phyloP scores from a whole-genome alignment of 2,329 filamentous ascomycete species.

The Sclerotinia sclerotiorum region DNA sequence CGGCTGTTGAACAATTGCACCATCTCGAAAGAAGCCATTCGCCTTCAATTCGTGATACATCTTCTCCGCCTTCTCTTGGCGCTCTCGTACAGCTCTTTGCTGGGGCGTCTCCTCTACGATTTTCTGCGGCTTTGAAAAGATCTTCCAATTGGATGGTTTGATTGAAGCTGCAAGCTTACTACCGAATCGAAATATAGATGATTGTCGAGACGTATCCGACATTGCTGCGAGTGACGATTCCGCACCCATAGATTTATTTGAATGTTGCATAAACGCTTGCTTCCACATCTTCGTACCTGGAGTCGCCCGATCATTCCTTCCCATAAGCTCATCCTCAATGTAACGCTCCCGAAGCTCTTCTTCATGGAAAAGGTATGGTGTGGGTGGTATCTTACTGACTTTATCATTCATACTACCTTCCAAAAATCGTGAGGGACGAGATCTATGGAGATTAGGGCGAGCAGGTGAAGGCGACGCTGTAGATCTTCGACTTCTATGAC shows the following conservation, averaged over 20 bases:
- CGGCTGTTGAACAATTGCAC: constrained; percentile 39
- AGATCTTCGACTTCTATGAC: constrained; percentile 38
- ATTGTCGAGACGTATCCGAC: constrained; percentile 42
- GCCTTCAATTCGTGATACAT: constrained; percentile 56
- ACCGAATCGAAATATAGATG: constrained; percentile 55
- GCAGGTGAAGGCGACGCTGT: constrained; percentile 26
- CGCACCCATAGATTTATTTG: constrained; percentile 25
- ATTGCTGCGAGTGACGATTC: constrained; percentile 32
- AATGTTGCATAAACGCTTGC: constrained; percentile 27
- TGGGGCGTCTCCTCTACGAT: constrained; percentile 46
- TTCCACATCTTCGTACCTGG: constrained; percentile 28
- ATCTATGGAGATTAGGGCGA: constrained; percentile 41
- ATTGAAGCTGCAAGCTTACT: constrained; percentile 54
- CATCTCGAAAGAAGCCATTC: constrained; percentile 45
- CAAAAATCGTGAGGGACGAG: constrained; percentile 63
- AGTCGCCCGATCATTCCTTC: constrained; percentile 7
- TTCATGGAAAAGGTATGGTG: constrained; percentile 35
- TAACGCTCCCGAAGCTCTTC: constrained; percentile 30
- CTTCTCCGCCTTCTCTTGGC: constrained; percentile 49
- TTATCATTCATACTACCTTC: constrained; percentile 89
- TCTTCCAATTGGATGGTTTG: constrained; percentile 53
- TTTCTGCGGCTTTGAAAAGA: constrained; percentile 33
- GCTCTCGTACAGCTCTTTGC: constrained; percentile 45
- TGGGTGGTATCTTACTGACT: constrained; percentile 62
- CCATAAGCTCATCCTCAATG: constrained; percentile 23